Evolutionary conservation across 1,284 basidiomycete genomes (phyloP), one percentile per base, ranked within the genome.

Genomic region (Dichomitus squalens): DNA sequence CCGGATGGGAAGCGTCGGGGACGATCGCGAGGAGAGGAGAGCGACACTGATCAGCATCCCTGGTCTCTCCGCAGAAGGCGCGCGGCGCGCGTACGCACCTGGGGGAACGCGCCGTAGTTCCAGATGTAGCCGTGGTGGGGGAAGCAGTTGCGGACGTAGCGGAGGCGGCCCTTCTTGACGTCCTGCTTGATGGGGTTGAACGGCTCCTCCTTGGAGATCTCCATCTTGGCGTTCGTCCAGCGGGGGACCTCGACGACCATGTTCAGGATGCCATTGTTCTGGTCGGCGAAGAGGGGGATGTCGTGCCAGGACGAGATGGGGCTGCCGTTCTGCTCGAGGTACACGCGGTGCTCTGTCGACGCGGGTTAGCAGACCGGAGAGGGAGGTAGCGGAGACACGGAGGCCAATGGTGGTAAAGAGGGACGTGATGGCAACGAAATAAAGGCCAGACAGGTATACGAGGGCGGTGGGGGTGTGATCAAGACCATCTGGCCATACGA

Each of bases 121-220:
- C 94, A 96, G 81, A 97, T 95, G 82, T 96, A 95, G 50, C 95
- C 96, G 76, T 98, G 95, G 83, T 98, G 96, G 67, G 95, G 97
- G 92, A 99, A 99, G 79, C 96, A 99, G 87, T 99, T 99, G 77
- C 97, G 92, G 64, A 99, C 97, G 77, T 85, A 99, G 70, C 97
- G 92, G 74, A 99, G 81, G 76, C 93, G 95, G 72, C 95, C 95
- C 79, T 93, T 95, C 81, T 96, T 97, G 74, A 91, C 88, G 75
- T 97, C 95, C 81, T 99, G 97, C 78, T 97, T 95, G 90, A 99
- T 98, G 68, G 96, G 95, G 81, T 99, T 99, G 86, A 99, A 95
- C 31, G 85, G 61, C 76, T 99, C 96, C 72, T 97, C 95, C 80
- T 98, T 98, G 77, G 85, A 95, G 76, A 98, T 97, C 80, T 99